Evolutionary conservation across 768 basidiomycete species (phyloP).

Genomic region (Dacryopinax primogenitus): DNA sequence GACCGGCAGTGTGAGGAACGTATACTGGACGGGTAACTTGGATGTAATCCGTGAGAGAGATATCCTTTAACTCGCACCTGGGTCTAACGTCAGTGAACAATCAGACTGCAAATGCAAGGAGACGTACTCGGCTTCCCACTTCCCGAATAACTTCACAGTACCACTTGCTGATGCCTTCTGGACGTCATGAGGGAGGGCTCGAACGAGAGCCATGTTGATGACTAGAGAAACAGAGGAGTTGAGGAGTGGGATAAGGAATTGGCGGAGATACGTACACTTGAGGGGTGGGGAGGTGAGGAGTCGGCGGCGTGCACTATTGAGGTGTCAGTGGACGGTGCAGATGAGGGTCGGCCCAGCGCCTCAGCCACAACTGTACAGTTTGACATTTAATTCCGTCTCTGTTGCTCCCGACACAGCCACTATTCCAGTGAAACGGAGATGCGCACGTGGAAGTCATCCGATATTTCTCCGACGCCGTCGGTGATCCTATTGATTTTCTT

Average conservation of each 20-base stretch:
- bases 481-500: too few relatives aligned
- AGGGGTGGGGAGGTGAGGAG: neutral
- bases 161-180: slow-evolving; percentile 26
- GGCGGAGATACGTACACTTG: neutral
- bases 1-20: slow-evolving; percentile 95
- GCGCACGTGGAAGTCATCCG: too few relatives aligned
- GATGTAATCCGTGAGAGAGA: slow-evolving; percentile 98
- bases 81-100: neutral
- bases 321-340: neutral
- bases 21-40: slow-evolving; percentile 97
- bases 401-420: too few relatives aligned
- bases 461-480: too few relatives aligned
- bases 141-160: slow-evolving; percentile 85
- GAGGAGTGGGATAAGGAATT: neutral
- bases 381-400: neutral
- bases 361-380: slow-evolving; percentile 8
- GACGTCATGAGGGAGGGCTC: neutral
- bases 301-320: neutral
- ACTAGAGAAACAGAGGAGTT: neutral
- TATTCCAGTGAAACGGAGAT: too few relatives aligned
- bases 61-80: slow-evolving; percentile 98
- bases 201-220: neutral
- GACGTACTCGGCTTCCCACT: slow-evolving; percentile 92
- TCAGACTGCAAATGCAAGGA: neutral
- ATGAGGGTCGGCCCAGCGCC: neutral